A percentile compares a stretch with the other conserved stretches of the same genome.
phyloP scores from a whole-genome alignment of 2,329 filamentous ascomycete genomes.

The Claviceps sp. region DNA sequence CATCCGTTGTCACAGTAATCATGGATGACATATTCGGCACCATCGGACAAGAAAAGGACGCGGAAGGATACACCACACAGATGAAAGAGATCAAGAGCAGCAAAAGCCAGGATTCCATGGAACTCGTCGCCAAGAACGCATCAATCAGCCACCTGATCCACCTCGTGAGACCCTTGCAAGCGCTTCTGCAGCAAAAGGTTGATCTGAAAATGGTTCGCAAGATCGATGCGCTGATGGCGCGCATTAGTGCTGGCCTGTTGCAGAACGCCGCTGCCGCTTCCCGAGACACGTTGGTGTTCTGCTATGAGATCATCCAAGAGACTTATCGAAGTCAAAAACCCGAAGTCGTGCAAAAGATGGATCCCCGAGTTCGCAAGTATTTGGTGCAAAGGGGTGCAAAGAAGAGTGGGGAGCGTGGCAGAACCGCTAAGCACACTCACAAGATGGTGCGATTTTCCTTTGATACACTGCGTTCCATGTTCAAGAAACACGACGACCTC shows the following conservation, averaged over 20 bases:
- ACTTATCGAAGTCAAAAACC: slow-evolving; percentile 55
- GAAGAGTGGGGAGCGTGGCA: slow-evolving; percentile 56
- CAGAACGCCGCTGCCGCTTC: slow-evolving; percentile 69
- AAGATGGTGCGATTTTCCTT: slow-evolving; percentile 82
- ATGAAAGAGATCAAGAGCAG: slow-evolving; percentile 98
- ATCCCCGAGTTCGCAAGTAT: slow-evolving; percentile 56
- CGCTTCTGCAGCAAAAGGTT: slow-evolving; percentile 70
- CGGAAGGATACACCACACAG: slow-evolving; percentile 84
- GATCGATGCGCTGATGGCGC: slow-evolving; percentile 74
- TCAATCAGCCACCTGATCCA: slow-evolving; percentile 61
- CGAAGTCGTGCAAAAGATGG: slow-evolving; percentile 37
- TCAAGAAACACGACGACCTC: slow-evolving; percentile 73
- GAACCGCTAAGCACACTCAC: slow-evolving; percentile 66
- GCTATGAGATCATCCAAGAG: slow-evolving; percentile 84
- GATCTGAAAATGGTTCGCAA: slow-evolving; percentile 74
- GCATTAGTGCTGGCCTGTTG: slow-evolving; percentile 70
- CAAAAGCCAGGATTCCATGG: slow-evolving; percentile 97
- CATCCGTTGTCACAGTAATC: slow-evolving; percentile 65
- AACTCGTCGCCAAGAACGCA: slow-evolving; percentile 72
- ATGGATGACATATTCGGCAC: slow-evolving; percentile 97
- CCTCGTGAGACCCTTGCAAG: slow-evolving; percentile 65
- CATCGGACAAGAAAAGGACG: slow-evolving; percentile 90
- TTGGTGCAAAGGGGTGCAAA: slow-evolving; percentile 69
- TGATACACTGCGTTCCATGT: slow-evolving; percentile 71
- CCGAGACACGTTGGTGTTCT: slow-evolving; percentile 80